Evolutionary conservation across 1,139 yeast species (phyloP), one percentile per base, ranked within the genome.

Genomic region (Nematodospora anomalae): DNA sequence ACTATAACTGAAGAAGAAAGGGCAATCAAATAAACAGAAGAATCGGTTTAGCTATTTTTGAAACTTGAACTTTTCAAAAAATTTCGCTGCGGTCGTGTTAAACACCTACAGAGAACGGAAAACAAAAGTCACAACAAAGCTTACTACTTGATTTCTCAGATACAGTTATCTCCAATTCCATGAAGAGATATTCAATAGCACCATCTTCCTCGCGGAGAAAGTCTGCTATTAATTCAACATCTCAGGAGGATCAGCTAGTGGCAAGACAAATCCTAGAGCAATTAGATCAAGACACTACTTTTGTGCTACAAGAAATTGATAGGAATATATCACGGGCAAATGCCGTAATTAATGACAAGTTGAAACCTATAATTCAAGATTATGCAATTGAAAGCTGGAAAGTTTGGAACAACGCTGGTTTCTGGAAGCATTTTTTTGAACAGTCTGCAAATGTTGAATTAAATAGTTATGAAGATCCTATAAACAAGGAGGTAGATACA

Each of bases 231-330:
- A 44, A 46, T 28, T 36, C 50, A 1, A 38, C 43, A 10, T 23
- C 32, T n/a, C 43, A 43, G 6, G 51, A 45, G 23, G 57, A 55
- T 28, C 41, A 48, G n/a, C 52, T 55, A 32, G 55, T 59, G 27
- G 73, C 67, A 33, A 65, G 71, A 16, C 71, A 67, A 30, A 87
- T 83, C 49, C 63, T 85, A 37, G 95, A 87, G 51, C 68, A 78
- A 47, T 61, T 88, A 28, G 96, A 89, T 51, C 95, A 86, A 55
- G 85, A 81, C 50, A 85, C 88, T 29, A 87, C 96, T 0, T 62
- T 84, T 36, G 79, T 82, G 2, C 62, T 89, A 35, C 96, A 87
- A 56, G 83, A 81, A 42, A 85, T 89, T 21, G 96, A 89, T 59
- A 74, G 79, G 41, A 80, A 83, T 50, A 71, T 85, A 38, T 74